Conservation (phyloP, 352 stramenopile genomes). For the Thalassiosira livingstoniorum region DNA sequence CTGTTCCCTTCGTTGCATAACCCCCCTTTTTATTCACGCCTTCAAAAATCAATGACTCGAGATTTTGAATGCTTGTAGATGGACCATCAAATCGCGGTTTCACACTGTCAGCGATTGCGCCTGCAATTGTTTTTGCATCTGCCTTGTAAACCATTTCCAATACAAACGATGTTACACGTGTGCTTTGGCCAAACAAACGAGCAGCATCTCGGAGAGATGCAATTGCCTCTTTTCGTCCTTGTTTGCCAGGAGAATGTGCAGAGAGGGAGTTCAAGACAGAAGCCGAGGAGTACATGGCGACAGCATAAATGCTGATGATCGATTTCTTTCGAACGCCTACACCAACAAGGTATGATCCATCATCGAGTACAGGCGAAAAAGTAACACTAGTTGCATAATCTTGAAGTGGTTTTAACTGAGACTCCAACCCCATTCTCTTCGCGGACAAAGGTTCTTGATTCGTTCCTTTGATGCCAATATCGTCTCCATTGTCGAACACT, state of each 20-base stretch:
- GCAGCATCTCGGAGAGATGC: not conserved
- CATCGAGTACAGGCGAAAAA: constrained; percentile 52
- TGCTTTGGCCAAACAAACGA: not conserved
- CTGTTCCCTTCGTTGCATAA: constrained; percentile 20
- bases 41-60: constrained; percentile 28
- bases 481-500: too few species aligned
- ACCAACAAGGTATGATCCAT: constrained; percentile 59
- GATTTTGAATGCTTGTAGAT: constrained; percentile 3
- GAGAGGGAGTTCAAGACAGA: not conserved
- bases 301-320: constrained; percentile 69
- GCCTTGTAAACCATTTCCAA: constrained; percentile 20
- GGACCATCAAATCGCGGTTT: constrained; percentile 17
- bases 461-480: not conserved
- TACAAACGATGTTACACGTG: constrained; percentile 4
- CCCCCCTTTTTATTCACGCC: constrained; percentile 22
- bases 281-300: constrained; percentile 64
- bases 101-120: constrained; percentile 23
- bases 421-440: not conserved
- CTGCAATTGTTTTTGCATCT: constrained; percentile 13
- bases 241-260: not conserved
- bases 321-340: constrained; percentile 72
- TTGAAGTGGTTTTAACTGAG: constrained; percentile 10
- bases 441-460: not conserved
- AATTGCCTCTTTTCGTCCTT: not conserved
- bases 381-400: constrained; percentile 65